phyloP scores from a whole-genome alignment of 2,329 filamentous ascomycete species.

The Verticillium klebahnii region DNA sequence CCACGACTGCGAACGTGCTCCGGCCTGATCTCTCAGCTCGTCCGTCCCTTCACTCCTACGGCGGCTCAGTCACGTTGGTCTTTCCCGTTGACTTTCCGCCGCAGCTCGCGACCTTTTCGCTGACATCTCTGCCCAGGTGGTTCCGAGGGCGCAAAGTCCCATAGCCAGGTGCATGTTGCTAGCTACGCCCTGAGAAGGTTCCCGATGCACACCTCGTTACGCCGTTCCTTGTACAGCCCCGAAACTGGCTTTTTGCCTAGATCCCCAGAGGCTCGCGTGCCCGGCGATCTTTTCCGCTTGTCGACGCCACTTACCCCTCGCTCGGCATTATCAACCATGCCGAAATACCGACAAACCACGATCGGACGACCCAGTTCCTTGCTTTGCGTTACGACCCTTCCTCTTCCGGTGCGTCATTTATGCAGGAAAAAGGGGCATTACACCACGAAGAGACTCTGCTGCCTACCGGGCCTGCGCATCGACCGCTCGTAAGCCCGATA shows the following conservation, averaged over 20 bases:
- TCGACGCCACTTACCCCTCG: background rate
- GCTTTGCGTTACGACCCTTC: background rate
- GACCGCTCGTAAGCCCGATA: background rate
- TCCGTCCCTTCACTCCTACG: background rate
- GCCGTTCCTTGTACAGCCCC: background rate
- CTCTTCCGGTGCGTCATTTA: background rate
- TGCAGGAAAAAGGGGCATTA: background rate
- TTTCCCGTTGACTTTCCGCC: background rate
- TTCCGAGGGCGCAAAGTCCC: background rate
- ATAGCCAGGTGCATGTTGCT: background rate
- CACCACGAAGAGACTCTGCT: background rate
- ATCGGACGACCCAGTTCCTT: background rate
- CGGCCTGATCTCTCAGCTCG: background rate
- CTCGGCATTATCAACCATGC: background rate
- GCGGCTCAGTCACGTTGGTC: background rate
- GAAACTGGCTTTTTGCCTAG: background rate
- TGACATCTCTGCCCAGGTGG: background rate
- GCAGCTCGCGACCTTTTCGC: background rate
- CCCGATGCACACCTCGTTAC: background rate
- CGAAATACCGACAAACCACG: background rate
- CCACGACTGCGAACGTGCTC: background rate
- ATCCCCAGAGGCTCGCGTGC: background rate
- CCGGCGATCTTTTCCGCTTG: background rate
- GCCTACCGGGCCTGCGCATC: background rate
- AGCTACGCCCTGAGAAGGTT: background rate